Base-by-base conservation (phyloP, 352 stramenopile species). In the Saprolegnia diclina region DNA sequence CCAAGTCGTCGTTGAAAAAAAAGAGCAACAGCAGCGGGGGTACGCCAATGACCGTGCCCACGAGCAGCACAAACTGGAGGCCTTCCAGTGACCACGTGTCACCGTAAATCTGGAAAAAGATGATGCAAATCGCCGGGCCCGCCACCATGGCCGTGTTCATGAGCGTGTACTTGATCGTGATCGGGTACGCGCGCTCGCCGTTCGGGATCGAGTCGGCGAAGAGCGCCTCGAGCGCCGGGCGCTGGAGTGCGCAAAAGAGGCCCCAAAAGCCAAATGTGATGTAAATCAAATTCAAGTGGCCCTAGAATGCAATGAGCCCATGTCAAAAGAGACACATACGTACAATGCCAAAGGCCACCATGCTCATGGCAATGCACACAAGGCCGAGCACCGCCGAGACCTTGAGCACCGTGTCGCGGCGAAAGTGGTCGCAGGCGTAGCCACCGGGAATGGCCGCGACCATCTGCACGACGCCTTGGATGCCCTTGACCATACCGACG, bases 201-300 rank as follows among this genome's bases (percentile, higher is more conserved):
- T 79, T 52, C 9, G 81, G 80, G 35, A 95, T 78, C 0, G 87
- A 95, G 68, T 96, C 89, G 9, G 87, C 85, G 56, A 96, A 94
- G 0, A 96, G 69, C 1, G 90, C 88, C 50, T 94, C 84, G 62
- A 89, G 75, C 0, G 84, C 77, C 3, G 89, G 87, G 66, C 83
- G 84, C 40, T 89, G 80, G 50, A 95, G 78, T 5, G 88, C 85
- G 22, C 77, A 73, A 71, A 92, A 94, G n/a, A 79, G 63, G 19
- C 90, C 90, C 85, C 88, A 96, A 3, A 95, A 56, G 6, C 65
- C 78, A 67, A 95, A 91, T 10, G 81, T 73, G 5, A 79, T 40
- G 65, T 89, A 90, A 29, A 94, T 78, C 21, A 86, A 71, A 46
- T 64, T 50, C 29, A 91, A 71, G 35, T 76, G 62, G 0, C 68